These are phyloP conservation scores for Diversispora eburnea DNA, from an alignment of 192 early-diverging fungal species.

Conservation along the genomic window DNA sequence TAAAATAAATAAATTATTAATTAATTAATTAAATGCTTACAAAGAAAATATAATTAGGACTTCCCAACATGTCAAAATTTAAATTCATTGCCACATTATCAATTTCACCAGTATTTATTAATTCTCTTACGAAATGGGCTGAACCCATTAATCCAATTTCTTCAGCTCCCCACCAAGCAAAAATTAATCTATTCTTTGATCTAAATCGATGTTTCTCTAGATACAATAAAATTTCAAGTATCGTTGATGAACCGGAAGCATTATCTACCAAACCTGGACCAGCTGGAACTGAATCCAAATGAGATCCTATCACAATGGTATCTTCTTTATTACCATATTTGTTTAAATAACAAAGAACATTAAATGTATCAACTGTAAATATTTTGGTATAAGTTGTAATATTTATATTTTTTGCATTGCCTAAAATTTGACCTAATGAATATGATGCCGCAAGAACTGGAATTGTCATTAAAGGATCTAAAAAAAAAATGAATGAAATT, in stretches of 20 bases:
- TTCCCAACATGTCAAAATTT: slow-evolving; percentile 73
- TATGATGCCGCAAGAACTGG: slow-evolving; percentile 57
- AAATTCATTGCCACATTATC: slow-evolving; percentile 54
- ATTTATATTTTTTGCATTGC: slow-evolving; percentile 30
- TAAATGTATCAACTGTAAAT: slow-evolving; percentile 58
- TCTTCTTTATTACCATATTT: slow-evolving; percentile 42
- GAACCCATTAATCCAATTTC: slow-evolving; percentile 67
- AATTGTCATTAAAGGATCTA: slow-evolving; percentile 42
- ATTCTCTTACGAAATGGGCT: slow-evolving; percentile 51
- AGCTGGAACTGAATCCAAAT: slow-evolving; percentile 65
- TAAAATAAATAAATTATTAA: too few species aligned
- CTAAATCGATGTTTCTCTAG: slow-evolving; percentile 42
- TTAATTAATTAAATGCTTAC: slow-evolving; percentile 29
- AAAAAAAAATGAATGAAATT: not conserved
- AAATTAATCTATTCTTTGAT: slow-evolving; percentile 57
- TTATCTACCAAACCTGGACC: slow-evolving; percentile 74
- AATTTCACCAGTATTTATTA: slow-evolving; percentile 45
- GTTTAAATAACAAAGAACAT: slow-evolving; percentile 55
- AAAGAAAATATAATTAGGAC: slow-evolving; percentile 65
- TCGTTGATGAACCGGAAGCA: slow-evolving; percentile 56
- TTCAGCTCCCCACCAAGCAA: slow-evolving; percentile 75
- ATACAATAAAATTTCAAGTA: slow-evolving; percentile 58
- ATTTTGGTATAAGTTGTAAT: slow-evolving; percentile 50
- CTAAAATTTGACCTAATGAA: slow-evolving; percentile 51
- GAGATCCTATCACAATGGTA: slow-evolving; percentile 60